Conservation (phyloP, 1,284 basidiomycete genomes). For the Farysia itapuensis region DNA sequence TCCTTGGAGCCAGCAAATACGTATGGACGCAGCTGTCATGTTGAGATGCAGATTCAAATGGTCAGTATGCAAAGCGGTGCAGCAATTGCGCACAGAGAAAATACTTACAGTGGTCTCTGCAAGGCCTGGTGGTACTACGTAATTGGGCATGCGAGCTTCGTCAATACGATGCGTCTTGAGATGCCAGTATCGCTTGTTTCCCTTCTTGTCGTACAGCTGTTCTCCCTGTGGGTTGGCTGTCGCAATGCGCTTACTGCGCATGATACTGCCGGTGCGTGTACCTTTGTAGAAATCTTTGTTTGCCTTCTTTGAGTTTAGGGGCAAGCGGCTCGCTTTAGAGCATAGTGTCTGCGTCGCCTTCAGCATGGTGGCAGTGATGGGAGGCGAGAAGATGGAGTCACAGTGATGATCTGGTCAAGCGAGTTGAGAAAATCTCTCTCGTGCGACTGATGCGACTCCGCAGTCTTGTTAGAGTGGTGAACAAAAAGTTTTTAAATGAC, state of each 20-base stretch:
- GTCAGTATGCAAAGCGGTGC: no score
- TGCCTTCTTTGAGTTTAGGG: slow-evolving; percentile 56
- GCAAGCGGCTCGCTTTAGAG: slow-evolving; percentile 56
- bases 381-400: no score
- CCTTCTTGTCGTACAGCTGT: slow-evolving; percentile 43
- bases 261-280: slow-evolving; percentile 56
- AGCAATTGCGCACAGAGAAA: no score
- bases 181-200: slow-evolving; percentile 48
- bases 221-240: slow-evolving; percentile 44
- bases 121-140: slow-evolving; percentile 55
- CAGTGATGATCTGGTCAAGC: not conserved
- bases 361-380: slow-evolving; percentile 40
- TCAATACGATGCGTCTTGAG: slow-evolving; percentile 48
- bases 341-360: slow-evolving; percentile 39
- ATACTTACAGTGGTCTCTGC: slow-evolving; percentile 47
- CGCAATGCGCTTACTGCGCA: slow-evolving; percentile 55
- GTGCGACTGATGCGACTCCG: no score
- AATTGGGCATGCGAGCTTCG: slow-evolving; percentile 47
- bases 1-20: slow-evolving; percentile 39
- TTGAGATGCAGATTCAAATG: no score
- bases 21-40: slow-evolving; percentile 44
- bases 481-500: no score
- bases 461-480: no score
- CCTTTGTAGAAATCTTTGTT: slow-evolving; percentile 60
- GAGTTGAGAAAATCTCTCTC: not conserved